Percentiles rank a stretch among this genome's conserved stretches.
Evolutionary conservation across 2,329 filamentous ascomycete species (phyloP).

Genomic region (Paracorniculantispora psalliotae): DNA sequence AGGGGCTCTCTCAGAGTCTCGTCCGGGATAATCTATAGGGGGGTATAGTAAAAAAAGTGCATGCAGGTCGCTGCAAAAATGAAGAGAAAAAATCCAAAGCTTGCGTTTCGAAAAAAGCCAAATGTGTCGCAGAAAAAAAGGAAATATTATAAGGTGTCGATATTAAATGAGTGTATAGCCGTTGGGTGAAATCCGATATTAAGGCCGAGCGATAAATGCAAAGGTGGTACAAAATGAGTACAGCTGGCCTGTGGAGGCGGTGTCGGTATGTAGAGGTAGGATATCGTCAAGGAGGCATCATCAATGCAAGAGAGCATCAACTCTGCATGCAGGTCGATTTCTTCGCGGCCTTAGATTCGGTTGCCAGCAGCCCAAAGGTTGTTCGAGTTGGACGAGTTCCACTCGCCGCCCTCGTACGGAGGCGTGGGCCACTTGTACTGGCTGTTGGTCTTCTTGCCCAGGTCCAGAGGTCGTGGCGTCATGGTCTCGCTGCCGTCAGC

Average conservation of each 20-base stretch:
- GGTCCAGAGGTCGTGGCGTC: slow-evolving; percentile 66
- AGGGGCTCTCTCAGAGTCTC: background rate
- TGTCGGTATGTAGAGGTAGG: background rate
- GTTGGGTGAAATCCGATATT: background rate
- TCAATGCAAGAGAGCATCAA: background rate
- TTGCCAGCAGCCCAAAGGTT: slow-evolving; percentile 73
- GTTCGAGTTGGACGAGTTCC: slow-evolving; percentile 76
- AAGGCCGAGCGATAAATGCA: background rate
- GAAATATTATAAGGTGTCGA: slow-evolving; percentile 9
- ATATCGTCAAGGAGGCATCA: background rate
- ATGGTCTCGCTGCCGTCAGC: slow-evolving; percentile 57
- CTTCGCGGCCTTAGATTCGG: slow-evolving; percentile 42
- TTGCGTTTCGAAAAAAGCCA: background rate
- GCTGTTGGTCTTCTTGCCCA: slow-evolving; percentile 51
- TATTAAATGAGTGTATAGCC: slow-evolving; percentile 12
- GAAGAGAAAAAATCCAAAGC: slow-evolving; percentile 7
- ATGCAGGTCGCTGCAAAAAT: slow-evolving; percentile 12
- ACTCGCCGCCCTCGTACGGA: slow-evolving; percentile 89
- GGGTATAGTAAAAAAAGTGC: slow-evolving; percentile 7
- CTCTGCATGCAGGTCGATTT: background rate
- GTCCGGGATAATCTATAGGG: slow-evolving; percentile 11
- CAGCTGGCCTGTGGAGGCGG: background rate
- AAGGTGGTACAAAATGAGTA: background rate
- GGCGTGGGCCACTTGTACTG: slow-evolving; percentile 87
- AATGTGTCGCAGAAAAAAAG: slow-evolving; percentile 8